Evolutionary conservation across 495 filamentous ascomycete genomes (phyloP).

Genomic region (Neurospora intermedia): DNA sequence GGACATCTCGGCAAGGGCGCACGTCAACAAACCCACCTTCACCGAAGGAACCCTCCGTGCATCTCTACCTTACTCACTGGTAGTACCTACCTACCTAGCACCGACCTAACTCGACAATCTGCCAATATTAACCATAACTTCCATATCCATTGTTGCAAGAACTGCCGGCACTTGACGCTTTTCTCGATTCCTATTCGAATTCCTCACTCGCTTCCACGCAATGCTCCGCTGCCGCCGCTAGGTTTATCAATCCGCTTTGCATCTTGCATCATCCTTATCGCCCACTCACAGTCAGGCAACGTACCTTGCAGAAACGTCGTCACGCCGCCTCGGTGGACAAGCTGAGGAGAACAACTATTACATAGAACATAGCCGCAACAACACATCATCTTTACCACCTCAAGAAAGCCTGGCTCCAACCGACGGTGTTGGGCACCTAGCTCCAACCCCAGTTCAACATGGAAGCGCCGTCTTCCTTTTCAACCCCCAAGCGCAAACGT

Average conservation of each 20-base stretch:
- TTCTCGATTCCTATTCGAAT: not conserved
- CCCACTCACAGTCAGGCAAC: not conserved
- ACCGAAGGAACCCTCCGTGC: not conserved
- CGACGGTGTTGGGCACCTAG: not conserved
- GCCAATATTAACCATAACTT: not conserved
- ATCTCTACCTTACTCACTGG: not conserved
- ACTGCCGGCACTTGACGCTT: not conserved
- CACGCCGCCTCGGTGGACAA: not conserved
- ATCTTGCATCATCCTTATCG: not conserved
- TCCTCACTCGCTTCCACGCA: not conserved
- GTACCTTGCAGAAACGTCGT: not conserved
- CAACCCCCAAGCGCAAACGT: not conserved
- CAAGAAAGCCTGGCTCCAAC: not conserved
- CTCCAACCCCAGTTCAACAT: not conserved
- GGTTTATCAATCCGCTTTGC: not conserved
- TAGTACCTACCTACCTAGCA: too few relatives aligned
- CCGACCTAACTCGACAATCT: not conserved
- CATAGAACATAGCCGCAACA: not conserved
- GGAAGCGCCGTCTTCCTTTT: not conserved
- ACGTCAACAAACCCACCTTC: not conserved
- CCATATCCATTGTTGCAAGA: not conserved
- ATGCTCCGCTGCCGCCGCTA: not conserved
- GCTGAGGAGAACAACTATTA: not conserved
- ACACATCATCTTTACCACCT: not conserved
- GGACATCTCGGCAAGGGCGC: not conserved